A percentile compares a stretch with the other conserved stretches of the same genome.
phyloP scores from a whole-genome alignment of 306 rosid genomes.

The Lupinus albus region DNA sequence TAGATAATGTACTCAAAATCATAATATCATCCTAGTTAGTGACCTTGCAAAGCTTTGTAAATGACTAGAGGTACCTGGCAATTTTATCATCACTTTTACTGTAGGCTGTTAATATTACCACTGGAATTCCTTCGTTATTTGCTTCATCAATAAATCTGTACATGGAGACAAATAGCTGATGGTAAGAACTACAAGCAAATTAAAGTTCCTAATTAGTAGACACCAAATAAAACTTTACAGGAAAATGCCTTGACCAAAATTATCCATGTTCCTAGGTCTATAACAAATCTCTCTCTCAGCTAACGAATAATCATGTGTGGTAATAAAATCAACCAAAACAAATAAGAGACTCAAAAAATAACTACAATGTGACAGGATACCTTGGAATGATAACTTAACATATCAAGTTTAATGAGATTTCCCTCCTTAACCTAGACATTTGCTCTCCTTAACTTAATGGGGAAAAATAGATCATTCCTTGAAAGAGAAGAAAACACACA shows the following conservation, averaged over 20 bases:
- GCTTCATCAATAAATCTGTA: conserved; percentile 88
- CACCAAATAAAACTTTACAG: conserved; percentile 8
- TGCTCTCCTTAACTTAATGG: no score
- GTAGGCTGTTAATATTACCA: conserved; percentile 74
- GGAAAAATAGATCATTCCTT: conserved; percentile 2
- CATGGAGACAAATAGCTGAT: conserved; percentile 35
- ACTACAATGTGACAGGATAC: conserved; percentile 22
- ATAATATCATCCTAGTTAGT: conserved; percentile 25
- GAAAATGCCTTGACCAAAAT: conserved; percentile 10
- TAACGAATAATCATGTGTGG: background rate
- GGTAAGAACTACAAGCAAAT: conserved; percentile 35
- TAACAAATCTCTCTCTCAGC: background rate
- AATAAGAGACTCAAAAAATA: background rate
- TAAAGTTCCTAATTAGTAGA: conserved; percentile 21
- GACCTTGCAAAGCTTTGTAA: conserved; percentile 28
- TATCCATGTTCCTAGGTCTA: background rate
- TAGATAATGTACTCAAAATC: conserved; percentile 10
- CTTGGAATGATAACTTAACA: conserved; percentile 16
- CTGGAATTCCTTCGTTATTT: conserved; percentile 66
- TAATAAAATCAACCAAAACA: conserved; percentile 20
- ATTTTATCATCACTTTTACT: conserved; percentile 66
- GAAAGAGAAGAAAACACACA: conserved; percentile 4
- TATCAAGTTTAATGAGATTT: conserved; percentile 27
- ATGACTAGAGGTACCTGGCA: conserved; percentile 59
- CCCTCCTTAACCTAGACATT: background rate